phyloP scores from a whole-genome alignment of 1,284 basidiomycete species.

The Rhodotorula mucilaginosa region DNA sequence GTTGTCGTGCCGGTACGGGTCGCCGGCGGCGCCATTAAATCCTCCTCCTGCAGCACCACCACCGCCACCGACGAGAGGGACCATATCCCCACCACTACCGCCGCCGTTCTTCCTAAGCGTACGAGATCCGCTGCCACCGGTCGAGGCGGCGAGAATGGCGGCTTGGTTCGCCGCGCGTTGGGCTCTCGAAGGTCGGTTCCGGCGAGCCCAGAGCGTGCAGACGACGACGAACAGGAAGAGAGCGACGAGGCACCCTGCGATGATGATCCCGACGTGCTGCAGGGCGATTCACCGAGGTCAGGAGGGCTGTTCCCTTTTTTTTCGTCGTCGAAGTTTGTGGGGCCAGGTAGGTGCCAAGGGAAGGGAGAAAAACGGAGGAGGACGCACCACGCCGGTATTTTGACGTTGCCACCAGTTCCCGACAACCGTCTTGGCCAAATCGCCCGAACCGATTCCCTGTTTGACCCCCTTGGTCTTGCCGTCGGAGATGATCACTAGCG shows the following conservation, averaged over 20 bases:
- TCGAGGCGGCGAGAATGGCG: background rate
- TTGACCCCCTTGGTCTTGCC: constrained; percentile 31
- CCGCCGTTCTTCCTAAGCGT: no score
- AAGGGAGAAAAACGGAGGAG: no score
- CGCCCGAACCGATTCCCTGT: background rate
- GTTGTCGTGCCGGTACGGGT: constrained; percentile 6
- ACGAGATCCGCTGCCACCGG: background rate
- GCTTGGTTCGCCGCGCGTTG: background rate
- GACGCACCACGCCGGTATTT: constrained; percentile 26
- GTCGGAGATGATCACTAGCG: constrained; percentile 31
- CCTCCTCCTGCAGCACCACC: constrained; percentile 1
- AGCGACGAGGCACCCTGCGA: constrained; percentile 24
- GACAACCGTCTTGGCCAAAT: constrained; percentile 22
- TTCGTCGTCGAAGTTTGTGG: no score
- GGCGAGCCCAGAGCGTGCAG: constrained; percentile 34
- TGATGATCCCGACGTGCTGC: constrained; percentile 36
- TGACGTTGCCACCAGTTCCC: constrained; percentile 37
- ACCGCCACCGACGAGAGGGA: constrained; percentile 21
- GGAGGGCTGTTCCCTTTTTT: no score
- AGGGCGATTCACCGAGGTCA: no score
- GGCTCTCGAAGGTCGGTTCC: constrained; percentile 8
- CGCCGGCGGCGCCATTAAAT: background rate
- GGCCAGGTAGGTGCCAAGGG: no score
- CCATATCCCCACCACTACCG: background rate
- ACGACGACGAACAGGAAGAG: constrained; percentile 34